A percentile compares a stretch with the other conserved stretches of the same genome.
These are phyloP conservation scores for Metarhizium humberi DNA, from an alignment of 2,329 filamentous ascomycete species.

Conservation along the genomic window DNA sequence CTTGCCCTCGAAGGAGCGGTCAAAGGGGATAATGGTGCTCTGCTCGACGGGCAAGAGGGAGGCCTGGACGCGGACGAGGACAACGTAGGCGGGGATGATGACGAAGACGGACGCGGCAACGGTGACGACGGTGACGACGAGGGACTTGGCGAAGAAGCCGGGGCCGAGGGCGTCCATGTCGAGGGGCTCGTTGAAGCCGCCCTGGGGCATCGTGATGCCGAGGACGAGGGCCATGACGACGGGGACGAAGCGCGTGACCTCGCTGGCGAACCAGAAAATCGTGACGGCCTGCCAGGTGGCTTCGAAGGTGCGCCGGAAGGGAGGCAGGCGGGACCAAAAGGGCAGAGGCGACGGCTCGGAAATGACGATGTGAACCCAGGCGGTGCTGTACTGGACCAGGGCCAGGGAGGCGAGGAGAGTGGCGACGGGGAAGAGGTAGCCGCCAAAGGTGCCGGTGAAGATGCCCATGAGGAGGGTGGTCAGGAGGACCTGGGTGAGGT, in stretches of 20 bases:
- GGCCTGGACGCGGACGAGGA: conserved; percentile 76
- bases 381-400: conserved; percentile 59
- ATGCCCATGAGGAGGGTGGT: conserved; percentile 30
- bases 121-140: conserved; percentile 34
- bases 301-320: conserved; percentile 53
- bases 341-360: conserved; percentile 52
- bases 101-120: conserved; percentile 50
- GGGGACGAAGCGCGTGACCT: conserved; percentile 39
- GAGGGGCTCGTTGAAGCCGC: conserved; percentile 26
- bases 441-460: conserved; percentile 33
- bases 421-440: conserved; percentile 29
- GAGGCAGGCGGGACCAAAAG: conserved; percentile 62
- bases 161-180: conserved; percentile 19
- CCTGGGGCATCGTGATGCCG: conserved; percentile 29
- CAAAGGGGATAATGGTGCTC: conserved; percentile 81
- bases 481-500: conserved; percentile 28
- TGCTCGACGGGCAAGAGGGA: conserved; percentile 74
- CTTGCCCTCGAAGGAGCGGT: conserved; percentile 73
- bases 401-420: conserved; percentile 49
- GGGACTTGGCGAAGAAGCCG: conserved; percentile 27
- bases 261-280: conserved; percentile 49
- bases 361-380: conserved; percentile 83
- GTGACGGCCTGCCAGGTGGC: conserved; percentile 61
- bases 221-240: conserved; percentile 31
- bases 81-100: conserved; percentile 66